phyloP scores from a whole-genome alignment of 257 asterid genomes.

The Cordia subcordata region DNA sequence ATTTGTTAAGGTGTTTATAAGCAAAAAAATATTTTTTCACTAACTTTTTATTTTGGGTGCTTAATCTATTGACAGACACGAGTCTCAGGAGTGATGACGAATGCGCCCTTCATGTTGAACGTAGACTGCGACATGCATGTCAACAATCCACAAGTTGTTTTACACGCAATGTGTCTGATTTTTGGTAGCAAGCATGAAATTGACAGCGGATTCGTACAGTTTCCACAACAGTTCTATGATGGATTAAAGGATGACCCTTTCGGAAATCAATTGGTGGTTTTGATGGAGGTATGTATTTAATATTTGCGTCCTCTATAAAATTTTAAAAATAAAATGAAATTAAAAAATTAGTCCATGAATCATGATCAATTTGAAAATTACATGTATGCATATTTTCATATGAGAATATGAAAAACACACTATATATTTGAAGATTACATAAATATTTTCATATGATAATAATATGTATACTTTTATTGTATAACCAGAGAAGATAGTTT shows the following conservation, averaged over 20 bases:
- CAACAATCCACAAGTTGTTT: constrained; percentile 28
- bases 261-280: constrained; percentile 23
- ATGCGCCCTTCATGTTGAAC: constrained; percentile 37
- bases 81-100: constrained; percentile 40
- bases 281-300: constrained; percentile 14
- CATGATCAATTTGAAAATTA: no score
- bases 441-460: no score
- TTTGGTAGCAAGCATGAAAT: constrained; percentile 24
- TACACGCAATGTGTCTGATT: constrained; percentile 35
- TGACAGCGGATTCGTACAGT: constrained; percentile 29
- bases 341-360: neutral
- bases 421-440: no score
- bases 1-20: no score
- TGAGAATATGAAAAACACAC: no score
- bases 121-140: constrained; percentile 41
- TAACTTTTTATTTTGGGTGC: neutral
- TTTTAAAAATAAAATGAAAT: no score
- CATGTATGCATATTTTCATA: no score
- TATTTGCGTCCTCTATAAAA: no score
- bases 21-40: neutral
- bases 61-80: constrained; percentile 15
- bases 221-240: constrained; percentile 32
- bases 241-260: constrained; percentile 33
- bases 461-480: no score
- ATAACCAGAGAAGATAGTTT: no score